Base-by-base conservation (phyloP, 2,329 filamentous ascomycete species). In the Scedosporium apiospermum region DNA sequence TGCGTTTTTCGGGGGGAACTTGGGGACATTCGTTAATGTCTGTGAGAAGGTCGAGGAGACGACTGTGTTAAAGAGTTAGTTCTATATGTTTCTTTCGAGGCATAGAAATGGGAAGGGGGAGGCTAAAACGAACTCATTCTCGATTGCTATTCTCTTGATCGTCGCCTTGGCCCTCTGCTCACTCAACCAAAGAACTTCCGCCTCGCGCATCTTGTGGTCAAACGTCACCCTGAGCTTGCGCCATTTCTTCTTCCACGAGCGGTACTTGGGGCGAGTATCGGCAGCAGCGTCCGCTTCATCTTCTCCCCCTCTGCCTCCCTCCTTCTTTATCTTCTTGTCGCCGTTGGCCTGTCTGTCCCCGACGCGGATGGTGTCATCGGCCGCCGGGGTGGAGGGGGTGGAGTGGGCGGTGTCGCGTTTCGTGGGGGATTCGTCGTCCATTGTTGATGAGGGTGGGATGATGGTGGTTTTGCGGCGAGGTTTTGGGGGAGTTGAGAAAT, bases 181-280 rank as follows among this genome's bases (percentile, higher is more conserved):
- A 62, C 90, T 82, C 69, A 86, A 86, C 75, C 95, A 95, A 64
- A 95, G 81, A 62, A 87, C 83, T 75, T 96, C 95, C 73, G 91
- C 90, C 67, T 91, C 86, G 63, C 88, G 84, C 84, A 93, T 90
- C 70, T 85, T 86, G 60, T 86, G 81, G 68, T 95, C 89, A 71
- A 95, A 96, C 30, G 82, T 80, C 72, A 88, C 82, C 76, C 89
- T 88, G 86, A 95, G 90, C 82, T 96, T 96, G 69, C 89, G 88
- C 75, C 96, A 99, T 80, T 99, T 99, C 78, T 96, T 96, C 83
- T 90, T 91, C 81, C 82, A 88, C 55, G 85, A 88, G 71, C 85
- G 88, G 74, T 88, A 85, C 3, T 57, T 57, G 27, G 60, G 60
- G 30, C 60, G 46, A 7, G 51, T 18, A 7, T 62, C 60, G 12